Conservation (phyloP, 2,329 filamentous ascomycete species). For the Sporothrix humicola region DNA sequence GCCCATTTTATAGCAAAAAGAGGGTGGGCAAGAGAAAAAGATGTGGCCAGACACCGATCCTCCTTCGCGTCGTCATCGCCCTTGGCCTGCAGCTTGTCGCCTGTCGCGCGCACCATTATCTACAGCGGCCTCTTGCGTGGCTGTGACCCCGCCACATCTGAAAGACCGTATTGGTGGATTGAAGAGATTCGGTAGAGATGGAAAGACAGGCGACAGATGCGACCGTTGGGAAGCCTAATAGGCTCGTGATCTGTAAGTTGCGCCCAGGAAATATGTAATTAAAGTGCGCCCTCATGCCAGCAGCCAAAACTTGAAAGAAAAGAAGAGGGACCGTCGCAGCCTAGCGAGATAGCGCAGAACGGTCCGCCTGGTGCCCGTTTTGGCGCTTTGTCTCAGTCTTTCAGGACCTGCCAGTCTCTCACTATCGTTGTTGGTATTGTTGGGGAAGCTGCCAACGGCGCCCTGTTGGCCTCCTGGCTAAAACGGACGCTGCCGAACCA, state of each 20-base stretch:
- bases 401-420: not conserved
- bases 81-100: constrained; percentile 20
- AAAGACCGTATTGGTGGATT: too few relatives aligned
- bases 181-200: not conserved
- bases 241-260: not conserved
- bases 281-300: not conserved
- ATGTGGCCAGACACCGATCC: not conserved
- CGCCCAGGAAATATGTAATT: not conserved
- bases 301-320: not conserved
- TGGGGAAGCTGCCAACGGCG: constrained; percentile 25
- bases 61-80: not conserved
- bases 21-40: not conserved
- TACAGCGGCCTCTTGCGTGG: constrained; percentile 26
- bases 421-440: not conserved
- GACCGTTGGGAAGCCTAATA: constrained; percentile 4
- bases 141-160: not conserved
- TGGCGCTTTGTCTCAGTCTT: constrained; percentile 15
- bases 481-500: constrained; percentile 30
- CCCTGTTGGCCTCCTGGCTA: not conserved
- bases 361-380: constrained; percentile 29
- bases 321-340: constrained; percentile 1
- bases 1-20: not conserved
- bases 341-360: constrained; percentile 22
- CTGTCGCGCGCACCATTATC: not conserved
- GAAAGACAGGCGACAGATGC: not conserved